phyloP scores from a whole-genome alignment of 2,329 filamentous ascomycete genomes.

The Cordyceps farinosa region DNA sequence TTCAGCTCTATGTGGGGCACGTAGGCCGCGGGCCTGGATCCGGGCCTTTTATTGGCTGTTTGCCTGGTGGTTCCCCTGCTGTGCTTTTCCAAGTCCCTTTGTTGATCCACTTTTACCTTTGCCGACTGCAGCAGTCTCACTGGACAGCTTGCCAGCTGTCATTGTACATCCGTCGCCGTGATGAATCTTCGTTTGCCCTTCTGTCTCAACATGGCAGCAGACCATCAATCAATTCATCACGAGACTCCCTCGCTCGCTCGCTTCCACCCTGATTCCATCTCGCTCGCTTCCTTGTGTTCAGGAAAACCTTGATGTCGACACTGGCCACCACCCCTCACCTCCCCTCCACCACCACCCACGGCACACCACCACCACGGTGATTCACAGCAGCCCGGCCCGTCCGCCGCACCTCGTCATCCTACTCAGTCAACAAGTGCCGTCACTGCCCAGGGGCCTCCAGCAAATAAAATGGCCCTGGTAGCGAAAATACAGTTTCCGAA shows the following conservation, averaged over 20 bases:
- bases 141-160: background rate
- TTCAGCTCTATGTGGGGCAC: slow-evolving; percentile 40
- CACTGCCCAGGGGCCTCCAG: background rate
- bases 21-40: slow-evolving; percentile 22
- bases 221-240: background rate
- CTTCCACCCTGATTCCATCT: background rate
- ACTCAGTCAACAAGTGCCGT: background rate
- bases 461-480: background rate
- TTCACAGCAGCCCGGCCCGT: background rate
- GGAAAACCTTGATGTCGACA: background rate
- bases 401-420: background rate
- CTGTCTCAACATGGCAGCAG: background rate
- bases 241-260: background rate
- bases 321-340: background rate
- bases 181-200: background rate
- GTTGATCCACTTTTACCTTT: background rate
- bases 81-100: background rate
- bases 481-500: slow-evolving; percentile 2
- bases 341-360: background rate
- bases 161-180: background rate
- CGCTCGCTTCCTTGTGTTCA: background rate
- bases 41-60: background rate
- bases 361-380: background rate
- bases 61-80: background rate
- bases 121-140: no score